phyloP scores from a whole-genome alignment of 1,284 basidiomycete genomes.

The Malassezia japonica region DNA sequence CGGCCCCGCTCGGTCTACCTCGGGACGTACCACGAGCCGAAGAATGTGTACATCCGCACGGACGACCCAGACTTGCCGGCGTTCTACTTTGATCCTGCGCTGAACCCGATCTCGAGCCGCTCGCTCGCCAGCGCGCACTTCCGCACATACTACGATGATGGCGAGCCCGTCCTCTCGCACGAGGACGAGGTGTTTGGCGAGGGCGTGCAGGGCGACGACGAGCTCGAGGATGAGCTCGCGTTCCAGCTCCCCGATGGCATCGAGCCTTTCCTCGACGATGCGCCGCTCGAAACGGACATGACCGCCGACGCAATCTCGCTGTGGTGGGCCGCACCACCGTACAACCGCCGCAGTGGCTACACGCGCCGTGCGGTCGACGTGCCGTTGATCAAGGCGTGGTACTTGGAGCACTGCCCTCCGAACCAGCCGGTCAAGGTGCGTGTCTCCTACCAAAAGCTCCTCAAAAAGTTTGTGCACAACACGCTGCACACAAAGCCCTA shows the following conservation, averaged over 20 bases:
- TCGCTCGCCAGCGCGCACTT: constrained; percentile 29
- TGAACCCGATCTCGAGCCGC: constrained; percentile 57
- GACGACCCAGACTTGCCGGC: constrained; percentile 98
- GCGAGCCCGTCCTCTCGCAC: constrained; percentile 58
- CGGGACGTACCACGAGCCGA: constrained; percentile 82
- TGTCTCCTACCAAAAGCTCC: constrained; percentile 96
- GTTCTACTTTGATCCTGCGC: constrained; percentile 97
- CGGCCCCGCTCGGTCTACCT: constrained; percentile 89
- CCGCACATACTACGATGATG: constrained; percentile 32
- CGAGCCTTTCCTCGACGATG: constrained; percentile 72
- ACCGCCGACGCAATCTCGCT: constrained; percentile 94
- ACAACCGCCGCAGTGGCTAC: constrained; percentile 79
- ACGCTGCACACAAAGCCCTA: constrained; percentile 77
- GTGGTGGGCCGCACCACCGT: constrained; percentile 98
- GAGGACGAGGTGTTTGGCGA: constrained; percentile 83
- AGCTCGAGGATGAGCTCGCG: constrained; percentile 58
- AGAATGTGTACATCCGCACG: constrained; percentile 96
- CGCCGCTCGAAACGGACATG: constrained; percentile 74
- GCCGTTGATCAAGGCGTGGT: constrained; percentile 90
- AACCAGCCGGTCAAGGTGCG: constrained; percentile 94
- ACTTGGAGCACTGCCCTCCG: constrained; percentile 89
- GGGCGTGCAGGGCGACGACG: constrained; percentile 59
- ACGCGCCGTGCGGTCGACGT: constrained; percentile 91
- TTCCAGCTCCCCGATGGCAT: constrained; percentile 76
- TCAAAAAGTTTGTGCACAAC: constrained; percentile 93